Percentiles rank a stretch among this genome's conserved stretches.
Evolutionary conservation across 768 basidiomycete genomes (phyloP).

Genomic region (Cystobasidium tubakii): DNA sequence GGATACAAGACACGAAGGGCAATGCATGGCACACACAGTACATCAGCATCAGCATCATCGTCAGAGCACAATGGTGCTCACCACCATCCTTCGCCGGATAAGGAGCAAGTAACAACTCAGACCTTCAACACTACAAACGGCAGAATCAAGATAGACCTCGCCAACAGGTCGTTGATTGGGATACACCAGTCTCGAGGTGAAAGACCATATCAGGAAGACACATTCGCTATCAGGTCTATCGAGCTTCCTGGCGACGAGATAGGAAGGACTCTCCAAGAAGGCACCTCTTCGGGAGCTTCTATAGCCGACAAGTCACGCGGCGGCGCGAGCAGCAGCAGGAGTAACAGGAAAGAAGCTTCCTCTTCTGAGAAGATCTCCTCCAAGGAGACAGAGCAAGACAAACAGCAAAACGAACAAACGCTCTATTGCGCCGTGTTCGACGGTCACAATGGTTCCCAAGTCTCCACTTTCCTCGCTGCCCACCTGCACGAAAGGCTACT

Average conservation of each 20-base stretch:
- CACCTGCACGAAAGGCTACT: slow-evolving; percentile 37
- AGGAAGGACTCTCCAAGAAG: slow-evolving; percentile 13
- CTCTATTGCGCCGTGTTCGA: slow-evolving; percentile 45
- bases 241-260: slow-evolving; percentile 35
- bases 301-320: not conserved
- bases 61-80: not conserved
- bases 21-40: not conserved
- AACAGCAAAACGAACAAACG: slow-evolving; percentile 37
- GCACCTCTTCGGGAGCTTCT: slow-evolving; percentile 38
- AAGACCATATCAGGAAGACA: slow-evolving; percentile 46
- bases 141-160: slow-evolving; percentile 11
- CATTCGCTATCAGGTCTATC: slow-evolving; percentile 40
- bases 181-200: slow-evolving; percentile 44
- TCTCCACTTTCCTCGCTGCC: slow-evolving; percentile 39
- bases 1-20: not conserved
- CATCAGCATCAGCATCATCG: not conserved
- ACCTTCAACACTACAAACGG: slow-evolving; percentile 26
- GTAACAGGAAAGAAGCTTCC: slow-evolving; percentile 38
- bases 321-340: slow-evolving; percentile 14
- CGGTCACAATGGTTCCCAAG: slow-evolving; percentile 42
- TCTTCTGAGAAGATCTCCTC: slow-evolving; percentile 27
- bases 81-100: not conserved
- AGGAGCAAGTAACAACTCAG: slow-evolving; percentile 14
- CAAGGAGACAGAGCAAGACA: not conserved
- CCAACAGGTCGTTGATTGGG: slow-evolving; percentile 19